phyloP scores from a whole-genome alignment of 2,329 filamentous ascomycete genomes.

The Trichoderma breve region DNA sequence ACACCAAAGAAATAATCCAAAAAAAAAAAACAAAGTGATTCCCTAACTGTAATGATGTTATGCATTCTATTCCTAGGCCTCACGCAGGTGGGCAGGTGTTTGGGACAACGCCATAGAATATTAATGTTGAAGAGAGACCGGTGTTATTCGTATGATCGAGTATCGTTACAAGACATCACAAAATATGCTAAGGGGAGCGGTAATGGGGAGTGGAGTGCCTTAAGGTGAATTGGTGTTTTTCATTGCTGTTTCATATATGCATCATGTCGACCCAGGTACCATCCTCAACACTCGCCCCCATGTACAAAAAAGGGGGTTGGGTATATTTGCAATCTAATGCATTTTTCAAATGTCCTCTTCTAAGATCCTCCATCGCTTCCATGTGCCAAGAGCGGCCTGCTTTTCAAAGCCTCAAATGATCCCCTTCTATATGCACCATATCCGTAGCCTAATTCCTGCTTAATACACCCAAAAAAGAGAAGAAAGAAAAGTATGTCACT shows the following conservation, averaged over 20 bases:
- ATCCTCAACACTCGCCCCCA: not conserved
- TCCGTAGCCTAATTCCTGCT: not conserved
- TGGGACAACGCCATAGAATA: slow-evolving; percentile 1
- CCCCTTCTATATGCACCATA: slow-evolving; percentile 15
- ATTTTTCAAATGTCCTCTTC: not conserved
- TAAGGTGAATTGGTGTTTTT: not conserved
- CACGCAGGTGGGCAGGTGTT: not conserved
- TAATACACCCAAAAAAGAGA: not conserved
- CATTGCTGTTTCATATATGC: not conserved
- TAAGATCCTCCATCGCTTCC: not conserved
- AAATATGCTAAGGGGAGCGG: not conserved
- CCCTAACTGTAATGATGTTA: not conserved
- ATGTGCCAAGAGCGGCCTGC: not conserved
- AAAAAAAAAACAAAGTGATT: not conserved
- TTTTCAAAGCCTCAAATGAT: not conserved
- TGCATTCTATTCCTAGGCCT: not conserved
- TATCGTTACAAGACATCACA: not conserved
- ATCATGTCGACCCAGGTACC: not conserved
- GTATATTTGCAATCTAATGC: not conserved
- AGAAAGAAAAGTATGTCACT: not conserved
- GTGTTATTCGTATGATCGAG: not conserved
- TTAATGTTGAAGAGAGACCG: not conserved
- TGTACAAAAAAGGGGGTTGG: not conserved
- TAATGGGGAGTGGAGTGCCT: not conserved
- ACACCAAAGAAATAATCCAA: not conserved